Evolutionary conservation across 108 stramenopile genomes (phyloP), one percentile per base, ranked within the genome.

Genomic region (Conticribra guillardii): DNA sequence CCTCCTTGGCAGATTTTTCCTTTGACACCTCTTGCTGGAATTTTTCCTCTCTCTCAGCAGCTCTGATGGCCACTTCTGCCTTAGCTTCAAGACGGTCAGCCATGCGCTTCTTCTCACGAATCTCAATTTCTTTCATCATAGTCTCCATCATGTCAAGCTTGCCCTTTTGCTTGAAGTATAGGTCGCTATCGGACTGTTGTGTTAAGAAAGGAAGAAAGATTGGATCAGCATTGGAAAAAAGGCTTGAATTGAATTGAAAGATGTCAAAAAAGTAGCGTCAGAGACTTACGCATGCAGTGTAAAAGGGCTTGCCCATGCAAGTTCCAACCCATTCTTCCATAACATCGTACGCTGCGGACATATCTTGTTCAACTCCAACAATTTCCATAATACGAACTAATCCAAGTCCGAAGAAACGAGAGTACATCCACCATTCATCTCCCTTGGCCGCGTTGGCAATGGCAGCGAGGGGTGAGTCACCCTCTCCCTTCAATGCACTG

Each of bases 101-200:
- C 91, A 97, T 92, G 49, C 94, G 81, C 83, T 97, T 97, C 94
- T 97, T 97, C 81, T 97, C 97, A 48, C 97, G 84, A 69, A 97
- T 97, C 71, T 97, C 97, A 78, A 97, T 97, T 81, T 97, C 97
- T 81, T 97, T 97, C 94, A 97, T 96, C 88, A 97, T 91, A 41
- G 95, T 96, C 58, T 96, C 95, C 95, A 96, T 96, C 95, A 96
- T 96, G 62, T 91, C 90, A 37, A 96, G 85, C 76, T 96, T 96
- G 57, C 81, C 88, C 84, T 90, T 93, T 58, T 88, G 62, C 50
- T 74, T 79, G 87, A 91, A 94, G 76, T 84, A 94, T 48, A 88
- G 65, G 58, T 94, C 93, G 58, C 87, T 88, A 58, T 94, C 93
- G 32, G 85, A 73, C 93, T 94, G 85, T 63, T 32, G 21, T 63